Evolutionary conservation across 768 basidiomycete genomes (phyloP).

Genomic region (Naganishia randhawae): DNA sequence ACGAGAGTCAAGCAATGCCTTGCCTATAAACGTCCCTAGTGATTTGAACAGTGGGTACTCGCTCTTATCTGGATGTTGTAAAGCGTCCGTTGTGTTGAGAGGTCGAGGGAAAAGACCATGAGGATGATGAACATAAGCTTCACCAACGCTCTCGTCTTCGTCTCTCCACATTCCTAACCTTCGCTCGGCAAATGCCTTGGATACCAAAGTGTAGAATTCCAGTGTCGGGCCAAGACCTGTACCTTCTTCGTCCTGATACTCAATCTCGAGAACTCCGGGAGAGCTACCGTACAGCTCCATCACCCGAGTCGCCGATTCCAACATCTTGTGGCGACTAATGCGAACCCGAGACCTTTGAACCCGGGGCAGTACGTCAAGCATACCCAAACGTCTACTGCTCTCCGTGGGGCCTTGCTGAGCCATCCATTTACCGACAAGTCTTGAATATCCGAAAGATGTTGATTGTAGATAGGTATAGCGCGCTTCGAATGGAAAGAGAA

Average conservation of each 20-base stretch:
- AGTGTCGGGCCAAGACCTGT: slow-evolving; percentile 95
- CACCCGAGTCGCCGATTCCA: slow-evolving; percentile 93
- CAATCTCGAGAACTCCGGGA: slow-evolving; percentile 88
- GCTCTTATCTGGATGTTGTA: slow-evolving; percentile 3
- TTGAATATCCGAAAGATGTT: slow-evolving; percentile 94
- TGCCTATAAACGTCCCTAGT: slow-evolving; percentile 92
- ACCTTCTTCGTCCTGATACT: slow-evolving; percentile 98
- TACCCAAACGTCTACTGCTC: slow-evolving; percentile 79
- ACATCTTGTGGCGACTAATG: slow-evolving; percentile 86
- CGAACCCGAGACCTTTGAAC: slow-evolving; percentile 93
- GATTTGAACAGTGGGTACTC: slow-evolving; percentile 61
- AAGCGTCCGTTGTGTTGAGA: slow-evolving; percentile 10
- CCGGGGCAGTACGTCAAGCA: slow-evolving; percentile 85
- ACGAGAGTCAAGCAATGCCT: slow-evolving; percentile 92
- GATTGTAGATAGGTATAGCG: slow-evolving; percentile 96
- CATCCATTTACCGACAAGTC: slow-evolving; percentile 91
- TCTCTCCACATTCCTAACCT: slow-evolving; percentile 90
- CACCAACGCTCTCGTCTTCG: slow-evolving; percentile 61
- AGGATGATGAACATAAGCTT: slow-evolving; percentile 76
- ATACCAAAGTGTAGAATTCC: slow-evolving; percentile 97
- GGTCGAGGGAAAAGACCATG: slow-evolving; percentile 85
- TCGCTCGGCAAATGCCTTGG: slow-evolving; percentile 85
- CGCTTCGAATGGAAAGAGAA: slow-evolving; percentile 97
- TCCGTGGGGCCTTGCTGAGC: slow-evolving; percentile 74
- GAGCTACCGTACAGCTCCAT: slow-evolving; percentile 88